Base-by-base conservation (phyloP, 805 yeast genomes). In the Candida sonorensis region DNA sequence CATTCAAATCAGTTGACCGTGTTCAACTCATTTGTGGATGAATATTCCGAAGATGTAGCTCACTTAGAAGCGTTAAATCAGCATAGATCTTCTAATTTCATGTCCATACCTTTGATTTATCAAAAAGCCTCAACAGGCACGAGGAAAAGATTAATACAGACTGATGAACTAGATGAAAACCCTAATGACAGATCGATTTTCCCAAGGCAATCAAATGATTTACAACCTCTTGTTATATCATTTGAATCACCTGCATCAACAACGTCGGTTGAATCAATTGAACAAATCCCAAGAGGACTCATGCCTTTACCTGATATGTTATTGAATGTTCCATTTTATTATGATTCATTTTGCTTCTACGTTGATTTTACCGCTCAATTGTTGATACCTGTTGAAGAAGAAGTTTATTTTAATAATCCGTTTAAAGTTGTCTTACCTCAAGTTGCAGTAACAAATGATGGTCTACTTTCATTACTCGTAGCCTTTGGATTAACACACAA, bases 321-420 rank as follows among this genome's bases (percentile, higher is more conserved):
- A 10, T 50, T 69, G 12, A 66, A 71, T 33, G 79, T 76, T 10
- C 81, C 84, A 0, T 66, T 63, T 39, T 78, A 77, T 50, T 60
- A 72, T 30, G 77, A 75, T 33, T 60, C 77, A 14, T 75, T 81
- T 56, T 75, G 76, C 39, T 77, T 77, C 40, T 83, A 72, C 63
- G 55, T 75, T 7, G 63, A 74, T 31, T 70, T 72, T 10, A 80
- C 84, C 0, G 72, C 88, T 2, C 65, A 64, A 23, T 59, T 68
- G 17, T 61, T 81, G 13, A 83, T 78, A 5, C 87, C 88, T 0
- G 77, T 82, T 0, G 84, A 84, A 8, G 61, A 69, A 3, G 50
- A 61, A 7, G 46, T 67, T 2, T 77, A 77, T 45, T 74, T 71
- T 11, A 77, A 80, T 44, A 82, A 81, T 44, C 94, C 94, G 0